Evolutionary conservation across 2,329 filamentous ascomycete genomes (phyloP), one percentile per base, ranked within the genome.

Genomic region (Zarea fungicola): DNA sequence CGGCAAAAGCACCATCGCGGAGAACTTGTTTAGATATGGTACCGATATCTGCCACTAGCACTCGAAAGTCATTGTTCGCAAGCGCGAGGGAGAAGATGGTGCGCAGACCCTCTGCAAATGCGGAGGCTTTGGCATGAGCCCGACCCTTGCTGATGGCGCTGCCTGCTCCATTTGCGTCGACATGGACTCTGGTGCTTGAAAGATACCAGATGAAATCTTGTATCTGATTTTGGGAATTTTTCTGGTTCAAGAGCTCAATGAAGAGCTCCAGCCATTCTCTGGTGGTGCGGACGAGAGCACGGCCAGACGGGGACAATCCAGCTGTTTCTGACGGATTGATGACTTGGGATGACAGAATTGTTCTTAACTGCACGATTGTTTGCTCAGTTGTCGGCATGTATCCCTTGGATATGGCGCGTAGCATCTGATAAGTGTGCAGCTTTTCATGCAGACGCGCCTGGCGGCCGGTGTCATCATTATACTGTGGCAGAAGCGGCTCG

Each of bases 361-460:
- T 88, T 56, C 89, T 83, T 3, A 97, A 73, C 56, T 95, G 90
- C 63, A 84, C 73, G 59, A 93, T 85, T 56, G 78, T 63, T 65
- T 97, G 92, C 57, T 93, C 85, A 10, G 87, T 96, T 6, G 89
- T 93, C 40, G 92, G 92, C 86, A 97, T 91, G 67, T 84, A 96
- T 6, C 92, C 92, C 60, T 88, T 81, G 1, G 80, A 80, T 9
- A 96, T 65, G 48, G 92, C 92, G 46, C 87, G 80, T 23, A 90
- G 64, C 85, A 96, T 95, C 73, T 96, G 89, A 63, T 96, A 96
- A 22, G 85, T 85, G 69, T 96, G 92, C 52, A 97, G 78, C 74
- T 96, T 96, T 66, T 92, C 83, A 61, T 92, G 88, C 51, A 95
- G 77, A 59, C 83, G 76, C 41, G 83, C 77, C 75, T 96, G 88